These are phyloP conservation scores for Porodaedalea pini DNA, from an alignment of 1,284 basidiomycete species.

Conservation along the genomic window DNA sequence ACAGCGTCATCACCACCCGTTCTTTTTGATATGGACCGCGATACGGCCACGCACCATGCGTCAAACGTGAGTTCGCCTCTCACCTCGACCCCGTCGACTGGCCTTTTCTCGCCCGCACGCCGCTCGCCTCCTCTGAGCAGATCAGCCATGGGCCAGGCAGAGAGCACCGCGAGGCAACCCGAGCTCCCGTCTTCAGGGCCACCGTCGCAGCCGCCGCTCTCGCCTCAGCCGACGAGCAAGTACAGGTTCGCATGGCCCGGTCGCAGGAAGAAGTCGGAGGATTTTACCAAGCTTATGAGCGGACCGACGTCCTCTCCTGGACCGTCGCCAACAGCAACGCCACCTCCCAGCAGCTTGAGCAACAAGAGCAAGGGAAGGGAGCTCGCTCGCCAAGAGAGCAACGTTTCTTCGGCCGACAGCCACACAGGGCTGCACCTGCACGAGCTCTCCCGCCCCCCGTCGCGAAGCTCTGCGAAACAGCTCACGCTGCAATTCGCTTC, in stretches of 20 bases:
- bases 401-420: slow-evolving; percentile 8
- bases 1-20: not conserved
- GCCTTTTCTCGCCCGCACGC: slow-evolving; percentile 5
- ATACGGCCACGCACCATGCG: slow-evolving; percentile 14
- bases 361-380: slow-evolving; percentile 13
- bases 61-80: slow-evolving; percentile 8
- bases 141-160: slow-evolving; percentile 15
- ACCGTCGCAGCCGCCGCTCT: not conserved
- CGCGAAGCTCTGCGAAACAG: slow-evolving; percentile 17
- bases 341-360: slow-evolving; percentile 1
- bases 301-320: not conserved
- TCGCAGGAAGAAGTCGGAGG: slow-evolving; percentile 20
- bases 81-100: slow-evolving; percentile 1
- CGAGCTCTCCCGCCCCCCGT: slow-evolving; percentile 12
- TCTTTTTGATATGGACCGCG: slow-evolving; percentile 6
- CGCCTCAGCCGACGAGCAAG: slow-evolving; percentile 9
- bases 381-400: slow-evolving; percentile 1
- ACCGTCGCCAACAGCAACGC: not conserved
- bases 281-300: slow-evolving; percentile 10
- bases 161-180: slow-evolving; percentile 9
- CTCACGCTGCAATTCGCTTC: slow-evolving; percentile 19
- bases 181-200: not conserved
- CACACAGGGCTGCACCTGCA: not conserved
- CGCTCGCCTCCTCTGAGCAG: not conserved
- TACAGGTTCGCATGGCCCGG: slow-evolving; percentile 19